These are phyloP conservation scores for Plasmodium yoelii DNA, from an alignment of 169 alveolate species.

Conservation along the genomic window DNA sequence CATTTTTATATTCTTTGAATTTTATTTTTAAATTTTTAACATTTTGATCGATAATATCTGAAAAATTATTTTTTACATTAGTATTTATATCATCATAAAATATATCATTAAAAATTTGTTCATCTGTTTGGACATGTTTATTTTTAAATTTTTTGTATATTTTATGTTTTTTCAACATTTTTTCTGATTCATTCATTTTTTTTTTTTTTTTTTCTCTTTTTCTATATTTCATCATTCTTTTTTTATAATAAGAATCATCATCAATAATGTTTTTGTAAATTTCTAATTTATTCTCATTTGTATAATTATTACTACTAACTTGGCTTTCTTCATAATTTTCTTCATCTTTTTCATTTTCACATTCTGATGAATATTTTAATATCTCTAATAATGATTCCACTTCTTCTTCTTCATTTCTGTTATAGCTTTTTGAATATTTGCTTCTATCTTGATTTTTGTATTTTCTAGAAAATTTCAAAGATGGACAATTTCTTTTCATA, in stretches of 20 bases:
- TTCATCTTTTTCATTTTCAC: neutral
- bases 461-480: neutral
- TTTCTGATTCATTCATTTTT: neutral
- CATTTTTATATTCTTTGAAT: conserved; percentile 18
- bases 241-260: neutral
- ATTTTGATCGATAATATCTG: neutral
- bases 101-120: neutral
- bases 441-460: neutral
- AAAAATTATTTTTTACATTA: neutral
- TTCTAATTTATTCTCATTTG: neutral
- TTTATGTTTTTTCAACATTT: neutral
- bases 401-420: conserved; percentile 6
- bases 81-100: neutral
- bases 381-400: conserved; percentile 52
- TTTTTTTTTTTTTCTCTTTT: neutral
- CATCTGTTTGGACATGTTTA: conserved; percentile 36
- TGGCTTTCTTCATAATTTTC: neutral
- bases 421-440: neutral
- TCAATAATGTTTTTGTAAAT: neutral
- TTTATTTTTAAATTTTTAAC: neutral
- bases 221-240: neutral
- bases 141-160: neutral
- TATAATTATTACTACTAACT: neutral
- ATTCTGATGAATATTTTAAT: conserved; percentile 28
- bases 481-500: too few relatives aligned